A percentile compares a stretch with the other conserved stretches of the same genome.
These are phyloP conservation scores for Carallia pectinifolia DNA, from an alignment of 345 rosid genomes.

Conservation along the genomic window DNA sequence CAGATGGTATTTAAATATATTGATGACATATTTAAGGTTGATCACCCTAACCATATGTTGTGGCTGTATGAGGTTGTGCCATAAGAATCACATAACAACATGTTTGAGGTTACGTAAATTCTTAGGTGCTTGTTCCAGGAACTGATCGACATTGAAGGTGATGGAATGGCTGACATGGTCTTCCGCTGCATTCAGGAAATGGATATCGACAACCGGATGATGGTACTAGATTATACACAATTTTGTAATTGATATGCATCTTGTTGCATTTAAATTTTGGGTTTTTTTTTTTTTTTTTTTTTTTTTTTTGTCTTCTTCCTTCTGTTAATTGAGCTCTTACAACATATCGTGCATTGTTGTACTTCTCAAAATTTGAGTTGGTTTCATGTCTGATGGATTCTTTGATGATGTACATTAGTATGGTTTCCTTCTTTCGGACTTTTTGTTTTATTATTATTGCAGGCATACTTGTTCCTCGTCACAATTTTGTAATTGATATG, in stretches of 20 bases:
- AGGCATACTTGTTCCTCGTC: neutral
- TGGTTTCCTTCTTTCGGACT: too few relatives aligned
- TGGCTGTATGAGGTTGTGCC: conserved; percentile 2
- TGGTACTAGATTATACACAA: conserved; percentile 39
- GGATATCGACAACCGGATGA: conserved; percentile 98
- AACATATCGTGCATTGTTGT: neutral
- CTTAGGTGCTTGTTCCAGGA: conserved; percentile 44
- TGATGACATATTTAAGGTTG: too few relatives aligned
- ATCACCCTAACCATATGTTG: neutral
- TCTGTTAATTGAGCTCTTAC: neutral
- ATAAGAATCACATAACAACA: neutral
- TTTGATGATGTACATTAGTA: neutral
- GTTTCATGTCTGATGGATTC: neutral
- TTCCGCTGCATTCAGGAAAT: conserved; percentile 99
- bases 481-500: neutral
- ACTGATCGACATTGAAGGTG: conserved; percentile 97
- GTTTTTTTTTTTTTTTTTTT: neutral
- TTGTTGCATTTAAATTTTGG: too few relatives aligned
- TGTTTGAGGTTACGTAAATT: conserved; percentile 11
- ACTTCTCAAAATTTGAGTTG: neutral
- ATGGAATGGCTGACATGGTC: conserved; percentile 99
- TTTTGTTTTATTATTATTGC: too few relatives aligned
- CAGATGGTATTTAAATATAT: too few relatives aligned
- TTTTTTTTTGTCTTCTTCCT: neutral
- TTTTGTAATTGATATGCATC: neutral